Base-by-base conservation (phyloP, 345 rosid genomes). In the Populus davidiana region DNA sequence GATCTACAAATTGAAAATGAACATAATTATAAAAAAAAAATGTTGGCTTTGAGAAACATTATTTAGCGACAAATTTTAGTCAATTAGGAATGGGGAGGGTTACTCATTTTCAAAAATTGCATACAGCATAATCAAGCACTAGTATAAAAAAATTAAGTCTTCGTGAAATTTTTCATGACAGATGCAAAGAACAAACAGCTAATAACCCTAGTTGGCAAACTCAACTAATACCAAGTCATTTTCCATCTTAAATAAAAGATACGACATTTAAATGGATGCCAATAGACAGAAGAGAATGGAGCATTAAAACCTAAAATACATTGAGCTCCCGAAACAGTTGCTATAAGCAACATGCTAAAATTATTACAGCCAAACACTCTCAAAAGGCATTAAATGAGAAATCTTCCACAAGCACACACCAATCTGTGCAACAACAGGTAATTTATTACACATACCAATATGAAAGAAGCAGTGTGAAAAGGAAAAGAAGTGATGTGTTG, bases 1-100 rank as follows among this genome's bases (percentile, higher is more conserved):
- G 97, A 88, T 95, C 99, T 95, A 72, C 78, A 77, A 56, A 80
- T 64, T 74, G 59, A 35, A 73, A 56, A 17, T 4, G 49, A 38
- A 17, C n/a, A 18, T 35, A 38, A 67, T 2, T 23, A 7, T 2
- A 20, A 25, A 47, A 71, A 10, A 36, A 2, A 35, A 4, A 17
- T 2, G 8, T 71, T 9, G 23, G 5, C 12, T n/a, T 6, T 13
- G 69, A 4, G 64, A 38, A 54, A 44, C 25, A 36, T 35, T 69
- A 41, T 18, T 69, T 41, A 1, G 1, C 10, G 8, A 20, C 43
- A 38, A 38, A 43, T 68, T 68, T 2, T 18, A 21, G 27, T 66
- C 63, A 8, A n/a, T 9, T n/a, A 10, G 11, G 3, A 56, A 9
- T 56, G 63, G 29, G 63, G 11, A 9, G 63, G 20, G 59, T 10